Percentiles rank a stretch among this genome's conserved stretches.
These are phyloP conservation scores for Pythium pyrilobum DNA, from an alignment of 352 stramenopile genomes.

Conservation along the genomic window DNA sequence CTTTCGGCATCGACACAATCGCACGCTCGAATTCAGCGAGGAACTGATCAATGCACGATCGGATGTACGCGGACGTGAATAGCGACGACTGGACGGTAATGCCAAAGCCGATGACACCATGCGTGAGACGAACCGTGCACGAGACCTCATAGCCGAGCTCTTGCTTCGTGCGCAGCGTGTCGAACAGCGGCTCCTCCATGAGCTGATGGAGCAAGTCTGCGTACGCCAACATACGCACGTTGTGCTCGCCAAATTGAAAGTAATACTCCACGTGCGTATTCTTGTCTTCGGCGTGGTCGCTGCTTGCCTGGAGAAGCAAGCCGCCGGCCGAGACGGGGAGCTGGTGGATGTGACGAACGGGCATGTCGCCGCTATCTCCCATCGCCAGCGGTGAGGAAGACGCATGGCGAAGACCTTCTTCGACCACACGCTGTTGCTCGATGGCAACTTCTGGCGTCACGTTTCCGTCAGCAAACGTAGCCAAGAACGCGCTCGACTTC, in stretches of 20 bases:
- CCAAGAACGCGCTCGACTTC: constrained; percentile 37
- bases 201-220: constrained; percentile 81
- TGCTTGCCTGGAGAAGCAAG: constrained; percentile 51
- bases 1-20: constrained; percentile 58
- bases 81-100: constrained; percentile 81
- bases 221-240: constrained; percentile 54
- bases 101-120: constrained; percentile 79
- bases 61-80: constrained; percentile 61
- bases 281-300: constrained; percentile 67
- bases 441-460: constrained; percentile 28
- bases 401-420: constrained; percentile 34
- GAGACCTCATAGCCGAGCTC: constrained; percentile 88
- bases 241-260: constrained; percentile 81
- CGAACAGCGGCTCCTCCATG: constrained; percentile 88
- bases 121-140: constrained; percentile 77
- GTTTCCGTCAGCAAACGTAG: constrained; percentile 75
- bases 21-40: constrained; percentile 73
- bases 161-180: constrained; percentile 84
- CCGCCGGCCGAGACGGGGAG: constrained; percentile 41
- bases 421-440: constrained; percentile 34
- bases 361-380: constrained; percentile 16
- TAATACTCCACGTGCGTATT: constrained; percentile 85
- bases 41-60: constrained; percentile 61
- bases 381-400: constrained; percentile 19
- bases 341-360: constrained; percentile 46